Conservation (phyloP, 345 rosid genomes). For the Citrus hindsii region DNA sequence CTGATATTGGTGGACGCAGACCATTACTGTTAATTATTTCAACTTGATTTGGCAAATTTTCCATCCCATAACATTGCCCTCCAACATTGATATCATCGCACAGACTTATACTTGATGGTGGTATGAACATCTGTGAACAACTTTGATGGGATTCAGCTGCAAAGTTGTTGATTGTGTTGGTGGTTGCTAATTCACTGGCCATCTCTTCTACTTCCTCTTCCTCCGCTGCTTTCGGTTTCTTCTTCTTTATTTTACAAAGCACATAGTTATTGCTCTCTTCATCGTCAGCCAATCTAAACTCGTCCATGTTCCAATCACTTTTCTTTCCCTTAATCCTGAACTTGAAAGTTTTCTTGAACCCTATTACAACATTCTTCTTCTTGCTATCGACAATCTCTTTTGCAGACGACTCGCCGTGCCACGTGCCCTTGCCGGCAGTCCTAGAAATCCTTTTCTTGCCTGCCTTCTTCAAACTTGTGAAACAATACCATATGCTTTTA, state of each 20-base stretch:
- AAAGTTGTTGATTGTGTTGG: not conserved
- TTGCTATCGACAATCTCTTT: not conserved
- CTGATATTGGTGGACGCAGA: too few relatives aligned
- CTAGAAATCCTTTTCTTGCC: not conserved
- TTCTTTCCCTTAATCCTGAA: not conserved
- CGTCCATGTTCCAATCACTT: not conserved
- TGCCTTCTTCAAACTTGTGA: not conserved
- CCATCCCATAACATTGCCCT: too few relatives aligned
- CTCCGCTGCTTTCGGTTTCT: not conserved
- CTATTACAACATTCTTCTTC: not conserved
- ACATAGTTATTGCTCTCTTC: not conserved
- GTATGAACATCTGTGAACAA: too few relatives aligned
- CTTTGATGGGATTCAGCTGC: too few relatives aligned
- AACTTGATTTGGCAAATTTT: too few relatives aligned
- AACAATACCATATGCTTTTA: not conserved
- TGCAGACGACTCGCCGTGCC: not conserved
- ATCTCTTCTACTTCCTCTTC: not conserved
- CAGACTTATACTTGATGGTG: too few relatives aligned
- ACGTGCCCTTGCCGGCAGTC: not conserved
- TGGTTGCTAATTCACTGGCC: not conserved
- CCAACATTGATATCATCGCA: too few relatives aligned
- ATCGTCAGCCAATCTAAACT: not conserved
- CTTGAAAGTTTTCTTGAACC: not conserved
- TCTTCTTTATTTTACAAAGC: not conserved
- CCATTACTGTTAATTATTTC: too few relatives aligned